phyloP scores from a whole-genome alignment of 352 stramenopile species.

The Thalassiosira mediterranea region DNA sequence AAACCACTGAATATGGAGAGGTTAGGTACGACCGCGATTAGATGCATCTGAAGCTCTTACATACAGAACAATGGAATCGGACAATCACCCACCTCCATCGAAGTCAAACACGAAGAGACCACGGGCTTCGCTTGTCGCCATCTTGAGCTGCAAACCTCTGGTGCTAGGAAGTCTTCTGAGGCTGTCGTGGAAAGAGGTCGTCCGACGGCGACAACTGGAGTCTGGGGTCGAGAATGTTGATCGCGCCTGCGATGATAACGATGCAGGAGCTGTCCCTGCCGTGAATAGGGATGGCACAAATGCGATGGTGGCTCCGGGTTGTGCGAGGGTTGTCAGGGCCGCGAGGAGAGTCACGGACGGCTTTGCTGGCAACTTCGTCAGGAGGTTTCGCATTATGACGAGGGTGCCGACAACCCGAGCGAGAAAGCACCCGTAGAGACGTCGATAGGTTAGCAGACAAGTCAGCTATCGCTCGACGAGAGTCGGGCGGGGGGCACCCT shows the following conservation, averaged over 20 bases:
- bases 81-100: conserved; percentile 37
- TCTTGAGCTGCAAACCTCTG: not conserved
- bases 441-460: too few relatives aligned
- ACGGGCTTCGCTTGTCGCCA: conserved; percentile 1
- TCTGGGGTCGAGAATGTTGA: too few relatives aligned
- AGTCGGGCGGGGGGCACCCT: too few relatives aligned
- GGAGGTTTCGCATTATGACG: too few relatives aligned
- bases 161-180: not conserved
- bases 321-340: not conserved
- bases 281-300: not conserved
- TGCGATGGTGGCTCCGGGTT: not conserved
- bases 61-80: not conserved
- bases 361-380: too few relatives aligned
- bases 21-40: not conserved
- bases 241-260: too few relatives aligned
- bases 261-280: not conserved
- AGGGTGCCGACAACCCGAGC: too few relatives aligned
- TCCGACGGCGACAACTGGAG: too few relatives aligned
- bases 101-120: conserved; percentile 50
- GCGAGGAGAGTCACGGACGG: not conserved
- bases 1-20: conserved; percentile 15
- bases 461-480: too few relatives aligned
- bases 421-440: too few relatives aligned
- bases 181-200: too few relatives aligned
- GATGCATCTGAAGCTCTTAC: not conserved